Conservation (phyloP, 768 basidiomycete species). For the Nevesoporus exiguus region DNA sequence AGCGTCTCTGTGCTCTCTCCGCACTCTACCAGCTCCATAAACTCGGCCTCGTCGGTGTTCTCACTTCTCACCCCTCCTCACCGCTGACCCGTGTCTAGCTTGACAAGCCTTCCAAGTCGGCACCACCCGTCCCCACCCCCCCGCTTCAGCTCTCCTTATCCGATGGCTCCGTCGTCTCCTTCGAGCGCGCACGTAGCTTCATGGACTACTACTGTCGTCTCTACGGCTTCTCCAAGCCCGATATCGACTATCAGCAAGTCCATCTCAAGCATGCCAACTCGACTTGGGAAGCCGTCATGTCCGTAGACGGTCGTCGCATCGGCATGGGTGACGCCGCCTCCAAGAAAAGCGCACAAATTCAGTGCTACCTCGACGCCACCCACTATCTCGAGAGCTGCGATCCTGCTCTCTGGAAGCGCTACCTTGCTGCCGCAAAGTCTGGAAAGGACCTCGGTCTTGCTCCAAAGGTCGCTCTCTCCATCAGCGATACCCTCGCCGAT, state of each 20-base stretch:
- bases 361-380: slow-evolving; percentile 84
- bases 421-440: slow-evolving; percentile 53
- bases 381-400: slow-evolving; percentile 87
- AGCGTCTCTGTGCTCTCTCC: slow-evolving; percentile 72
- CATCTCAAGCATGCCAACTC: slow-evolving; percentile 21
- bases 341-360: slow-evolving; percentile 70
- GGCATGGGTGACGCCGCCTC: slow-evolving; percentile 66
- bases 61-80: background rate
- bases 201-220: slow-evolving; percentile 93
- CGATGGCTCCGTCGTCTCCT: slow-evolving; percentile 60
- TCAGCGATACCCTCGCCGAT: slow-evolving; percentile 62
- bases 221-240: slow-evolving; percentile 71
- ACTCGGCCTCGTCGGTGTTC: slow-evolving; percentile 56
- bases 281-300: slow-evolving; percentile 71
- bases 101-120: slow-evolving; percentile 28
- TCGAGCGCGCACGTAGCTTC: slow-evolving; percentile 78
- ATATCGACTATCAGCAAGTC: slow-evolving; percentile 51
- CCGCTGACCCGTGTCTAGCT: slow-evolving; percentile 19
- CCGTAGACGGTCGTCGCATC: slow-evolving; percentile 73
- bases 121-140: background rate
- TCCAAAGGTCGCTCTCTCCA: slow-evolving; percentile 62
- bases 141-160: slow-evolving; percentile 41
- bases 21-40: slow-evolving; percentile 68
- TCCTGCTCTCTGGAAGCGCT: slow-evolving; percentile 72
- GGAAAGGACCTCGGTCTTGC: slow-evolving; percentile 71